Evolutionary conservation across 2,329 filamentous ascomycete genomes (phyloP), one percentile per base, ranked within the genome.

Genomic region (Tolypocladium amazonense): DNA sequence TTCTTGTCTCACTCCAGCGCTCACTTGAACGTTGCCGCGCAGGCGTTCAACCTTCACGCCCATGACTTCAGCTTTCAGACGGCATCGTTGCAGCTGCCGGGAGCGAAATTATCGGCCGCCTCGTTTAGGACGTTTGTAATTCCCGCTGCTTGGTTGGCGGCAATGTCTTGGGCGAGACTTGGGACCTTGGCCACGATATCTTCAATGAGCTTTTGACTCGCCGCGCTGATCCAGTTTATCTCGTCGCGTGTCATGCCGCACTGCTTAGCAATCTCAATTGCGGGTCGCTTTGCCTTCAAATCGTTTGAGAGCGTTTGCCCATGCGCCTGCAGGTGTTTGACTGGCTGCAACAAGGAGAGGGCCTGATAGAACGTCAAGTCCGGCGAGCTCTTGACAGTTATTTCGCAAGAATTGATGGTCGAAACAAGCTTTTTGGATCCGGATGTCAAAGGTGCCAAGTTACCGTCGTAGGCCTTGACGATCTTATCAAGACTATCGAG

Each of bases 161-260:
- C 55, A 43, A 56, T 33, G 38, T 18, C 39, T 27, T 56, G 38
- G 55, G 37, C 55, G 4, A 18, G 12, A 7, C 30, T 41, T 20
- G 58, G 58, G 14, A 57, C 30, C 47, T 60, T 60, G 47, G 55
- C 39, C 2, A 57, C 27, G n/a, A 60, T 45, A 15, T 20, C 38
- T 3, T 39, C 9, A 25, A 57, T 57, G 38, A 60, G 58, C 3
- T 14, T 20, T 20, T 39, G 45, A 54, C 55, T 54, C 12, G 58
- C 27, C 2, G 14, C 12, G 12, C 20, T 18, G 47, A 60, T 54
- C 7, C 35, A 12, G 2, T 11, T 50, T 18, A 60, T 53, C 45
- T 57, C 35, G 5, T 43, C 2, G 25, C 55, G 55, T 3, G 58
- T 54, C n/a, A 8, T 12, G 30, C 43, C 52, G 23, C 61, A 62